Conservation (phyloP, 2,329 filamentous ascomycete genomes). For the Cladosporium cucumerinum region DNA sequence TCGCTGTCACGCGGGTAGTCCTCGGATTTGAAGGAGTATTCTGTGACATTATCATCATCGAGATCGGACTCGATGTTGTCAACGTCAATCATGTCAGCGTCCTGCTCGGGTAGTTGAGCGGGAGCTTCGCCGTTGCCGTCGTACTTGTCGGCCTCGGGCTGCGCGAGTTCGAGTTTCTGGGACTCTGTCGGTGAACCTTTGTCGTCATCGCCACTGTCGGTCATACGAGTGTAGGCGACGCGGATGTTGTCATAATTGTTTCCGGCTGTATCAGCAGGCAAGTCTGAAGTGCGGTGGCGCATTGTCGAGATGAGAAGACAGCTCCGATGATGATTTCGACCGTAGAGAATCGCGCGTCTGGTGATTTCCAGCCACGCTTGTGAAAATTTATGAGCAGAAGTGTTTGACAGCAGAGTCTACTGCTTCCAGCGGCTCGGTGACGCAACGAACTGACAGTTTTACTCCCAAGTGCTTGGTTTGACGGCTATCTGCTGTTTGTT, state of each 20-base stretch:
- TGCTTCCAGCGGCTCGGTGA: background rate
- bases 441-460: background rate
- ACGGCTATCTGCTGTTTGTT: too few relatives aligned
- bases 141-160: background rate
- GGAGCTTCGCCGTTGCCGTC: background rate
- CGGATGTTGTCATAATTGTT: slow-evolving; percentile 7
- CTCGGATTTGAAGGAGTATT: slow-evolving; percentile 22
- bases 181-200: background rate
- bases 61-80: background rate
- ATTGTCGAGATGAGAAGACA: background rate
- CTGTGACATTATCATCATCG: slow-evolving; percentile 17
- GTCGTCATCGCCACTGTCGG: background rate
- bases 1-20: slow-evolving; percentile 18
- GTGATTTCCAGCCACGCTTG: background rate
- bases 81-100: slow-evolving; percentile 3
- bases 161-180: background rate
- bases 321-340: background rate
- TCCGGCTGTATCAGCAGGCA: background rate
- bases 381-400: background rate
- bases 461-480: too few relatives aligned
- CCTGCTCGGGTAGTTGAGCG: background rate
- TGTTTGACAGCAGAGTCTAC: background rate
- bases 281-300: background rate
- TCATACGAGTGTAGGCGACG: background rate
- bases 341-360: background rate